Percentiles rank a stretch among this genome's conserved stretches.
phyloP scores from a whole-genome alignment of 805 yeast species.

The Tetrapisispora arboricola region DNA sequence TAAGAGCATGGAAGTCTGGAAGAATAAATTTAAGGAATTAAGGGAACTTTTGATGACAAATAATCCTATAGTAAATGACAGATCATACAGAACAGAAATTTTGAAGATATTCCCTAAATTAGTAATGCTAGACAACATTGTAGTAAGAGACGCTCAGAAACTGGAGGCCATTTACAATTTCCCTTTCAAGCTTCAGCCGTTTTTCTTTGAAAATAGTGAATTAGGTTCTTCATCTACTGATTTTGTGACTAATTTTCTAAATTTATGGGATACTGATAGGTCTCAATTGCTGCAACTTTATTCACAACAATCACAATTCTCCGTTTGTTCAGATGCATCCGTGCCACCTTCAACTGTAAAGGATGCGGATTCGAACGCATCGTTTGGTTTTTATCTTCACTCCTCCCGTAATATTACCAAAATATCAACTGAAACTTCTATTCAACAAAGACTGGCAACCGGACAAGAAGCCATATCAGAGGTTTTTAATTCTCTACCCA shows the following conservation, averaged over 20 bases:
- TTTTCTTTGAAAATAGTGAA: conserved; percentile 73
- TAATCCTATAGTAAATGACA: conserved; percentile 55
- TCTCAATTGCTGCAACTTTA: conserved; percentile 60
- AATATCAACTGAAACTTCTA: conserved; percentile 43
- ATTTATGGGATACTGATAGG: conserved; percentile 76
- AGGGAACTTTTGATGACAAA: conserved; percentile 70
- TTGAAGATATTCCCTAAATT: conserved; percentile 71
- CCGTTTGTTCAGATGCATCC: conserved; percentile 63
- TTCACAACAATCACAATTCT: conserved; percentile 76
- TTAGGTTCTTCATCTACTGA: conserved; percentile 63
- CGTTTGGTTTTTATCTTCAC: conserved; percentile 61
- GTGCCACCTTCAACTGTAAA: conserved; percentile 42
- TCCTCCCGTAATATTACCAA: conserved; percentile 68
- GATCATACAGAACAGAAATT: conserved; percentile 48
- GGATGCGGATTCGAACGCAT: conserved; percentile 28
- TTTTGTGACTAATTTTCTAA: conserved; percentile 65
- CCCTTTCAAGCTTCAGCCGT: conserved; percentile 46
- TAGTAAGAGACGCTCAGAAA: conserved; percentile 64
- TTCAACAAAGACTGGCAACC: conserved; percentile 46
- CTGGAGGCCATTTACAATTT: conserved; percentile 41
- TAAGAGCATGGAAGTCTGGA: conserved; percentile 61
- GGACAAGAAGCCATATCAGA: conserved; percentile 62
- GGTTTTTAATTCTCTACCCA: conserved; percentile 62
- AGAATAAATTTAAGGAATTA: conserved; percentile 58
- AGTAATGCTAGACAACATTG: conserved; percentile 64